Base-by-base conservation (phyloP, 805 yeast genomes). In the Teunomyces gatunensis region DNA sequence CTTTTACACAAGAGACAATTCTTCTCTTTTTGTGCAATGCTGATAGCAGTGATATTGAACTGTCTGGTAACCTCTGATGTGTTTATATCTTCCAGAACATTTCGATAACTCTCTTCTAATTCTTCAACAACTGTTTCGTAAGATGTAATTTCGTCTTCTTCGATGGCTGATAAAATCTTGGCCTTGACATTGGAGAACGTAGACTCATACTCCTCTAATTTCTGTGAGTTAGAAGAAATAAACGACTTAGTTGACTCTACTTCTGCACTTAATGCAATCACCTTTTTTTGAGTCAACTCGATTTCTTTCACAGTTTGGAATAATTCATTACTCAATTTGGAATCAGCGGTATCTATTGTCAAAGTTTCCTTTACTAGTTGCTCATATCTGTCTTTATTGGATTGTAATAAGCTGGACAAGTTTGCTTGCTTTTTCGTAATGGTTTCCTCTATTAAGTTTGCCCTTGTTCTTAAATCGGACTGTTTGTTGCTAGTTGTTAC, bases 1-100 rank as follows among this genome's bases (percentile, higher is more conserved):
- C 96, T 73, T 15, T 79, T 78, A 63, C 98, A 92, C 39, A 91
- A 68, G 37, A 84, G 68, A 64, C 97, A 92, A 42, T 79, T 72
- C 9, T 82, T 75, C 6, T 77, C 74, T 3, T 61, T 57, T 23
- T 79, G 67, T 0, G 96, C 94, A 35, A 78, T 63, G 27, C 80
- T 77, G 9, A 87, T 65, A 0, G 97, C 97, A 39, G 79, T 80
- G 18, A 74, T 65, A 57, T 87, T 89, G 65, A 85, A 90, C 36
- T 80, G 80, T 21, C 80, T 69, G 0, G 91, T 84, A 2, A 89
- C 87, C 39, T 81, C 82, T 27, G 78, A 78, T 53, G 87, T 81
- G 58, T 88, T 88, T 28, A 80, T 60, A 47, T 85, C 83, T 52
- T 85, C 87, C 12, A 81, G 67, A 0, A 89, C 81, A 15, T 75